These are phyloP conservation scores for Fusarium sp. DNA, from an alignment of 2,329 filamentous ascomycete species.

Conservation along the genomic window DNA sequence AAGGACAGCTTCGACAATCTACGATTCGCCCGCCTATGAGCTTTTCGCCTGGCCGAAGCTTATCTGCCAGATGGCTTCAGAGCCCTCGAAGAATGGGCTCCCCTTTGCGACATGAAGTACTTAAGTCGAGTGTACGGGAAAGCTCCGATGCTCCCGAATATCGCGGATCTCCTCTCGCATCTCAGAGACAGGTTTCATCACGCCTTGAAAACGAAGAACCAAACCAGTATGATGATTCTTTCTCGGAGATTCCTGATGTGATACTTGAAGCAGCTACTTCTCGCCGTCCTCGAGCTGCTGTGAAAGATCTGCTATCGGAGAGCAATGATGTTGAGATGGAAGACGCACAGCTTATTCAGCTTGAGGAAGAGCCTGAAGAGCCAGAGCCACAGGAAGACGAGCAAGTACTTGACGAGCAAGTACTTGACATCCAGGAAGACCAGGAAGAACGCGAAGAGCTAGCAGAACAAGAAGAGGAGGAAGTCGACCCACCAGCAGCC, in stretches of 20 bases:
- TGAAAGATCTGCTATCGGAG: conserved; percentile 4
- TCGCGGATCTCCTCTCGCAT: conserved; percentile 15
- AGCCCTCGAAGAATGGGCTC: conserved; percentile 55
- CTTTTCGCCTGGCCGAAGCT: conserved; percentile 42
- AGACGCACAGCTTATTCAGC: conserved; percentile 20
- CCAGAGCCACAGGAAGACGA: conserved; percentile 9
- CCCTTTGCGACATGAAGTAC: conserved; percentile 53
- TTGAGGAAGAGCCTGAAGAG: conserved; percentile 15
- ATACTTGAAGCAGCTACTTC: conserved; percentile 65
- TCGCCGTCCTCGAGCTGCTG: conserved; percentile 41
- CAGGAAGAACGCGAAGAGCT: conserved; percentile 18
- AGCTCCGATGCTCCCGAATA: conserved; percentile 29
- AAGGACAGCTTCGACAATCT: conserved; percentile 30
- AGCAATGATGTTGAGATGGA: conserved; percentile 33
- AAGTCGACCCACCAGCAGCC: conserved; percentile 18
- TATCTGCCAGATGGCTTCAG: conserved; percentile 50
- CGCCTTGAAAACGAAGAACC: conserved; percentile 49
- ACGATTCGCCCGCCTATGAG: conserved; percentile 34
- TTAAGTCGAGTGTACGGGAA: conserved; percentile 49
- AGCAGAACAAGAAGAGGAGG: conserved; percentile 23
- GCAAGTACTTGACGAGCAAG: conserved; percentile 2
- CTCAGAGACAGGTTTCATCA: conserved; percentile 21
- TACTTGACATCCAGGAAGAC: no score
- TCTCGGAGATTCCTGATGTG: conserved; percentile 67
- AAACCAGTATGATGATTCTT: conserved; percentile 65